Evolutionary conservation across 169 alveolate genomes (phyloP).

Genomic region (Perkinsus chesapeaki): DNA sequence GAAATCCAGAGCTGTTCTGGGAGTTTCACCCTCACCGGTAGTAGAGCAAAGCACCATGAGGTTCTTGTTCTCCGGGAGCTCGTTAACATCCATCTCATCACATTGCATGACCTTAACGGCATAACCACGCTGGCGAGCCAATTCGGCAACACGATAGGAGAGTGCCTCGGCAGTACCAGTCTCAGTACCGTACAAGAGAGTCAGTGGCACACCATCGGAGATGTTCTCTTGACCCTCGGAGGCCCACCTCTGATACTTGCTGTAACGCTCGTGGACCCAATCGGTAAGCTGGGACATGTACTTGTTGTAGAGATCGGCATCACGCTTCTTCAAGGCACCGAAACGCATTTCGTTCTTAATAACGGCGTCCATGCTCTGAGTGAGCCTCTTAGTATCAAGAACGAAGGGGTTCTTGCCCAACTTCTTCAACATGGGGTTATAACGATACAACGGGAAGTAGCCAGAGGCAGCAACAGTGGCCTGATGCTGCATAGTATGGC

Average conservation of each 20-base stretch:
- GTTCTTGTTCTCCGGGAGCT: not conserved
- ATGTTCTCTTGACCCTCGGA: not conserved
- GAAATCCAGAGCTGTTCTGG: not conserved
- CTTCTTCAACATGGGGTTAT: constrained; percentile 28
- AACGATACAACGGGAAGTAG: constrained; percentile 43
- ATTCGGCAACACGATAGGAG: not conserved
- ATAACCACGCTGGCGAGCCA: not conserved
- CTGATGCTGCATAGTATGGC: constrained; percentile 25
- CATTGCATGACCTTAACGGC: not conserved
- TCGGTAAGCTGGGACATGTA: not conserved
- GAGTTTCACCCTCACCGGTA: constrained; percentile 6
- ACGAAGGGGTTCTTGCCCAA: constrained; percentile 26
- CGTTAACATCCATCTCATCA: not conserved
- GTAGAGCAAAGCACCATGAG: constrained; percentile 3
- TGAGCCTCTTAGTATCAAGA: constrained; percentile 32
- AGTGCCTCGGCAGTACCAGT: constrained; percentile 11
- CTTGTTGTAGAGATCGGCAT: constrained; percentile 29
- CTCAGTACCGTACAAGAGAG: constrained; percentile 9
- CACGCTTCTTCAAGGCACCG: constrained; percentile 20
- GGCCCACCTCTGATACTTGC: not conserved
- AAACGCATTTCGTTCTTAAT: constrained; percentile 34
- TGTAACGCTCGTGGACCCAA: constrained; percentile 21
- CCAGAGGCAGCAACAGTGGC: constrained; percentile 45
- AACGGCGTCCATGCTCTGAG: constrained; percentile 17
- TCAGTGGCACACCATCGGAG: not conserved